A percentile compares a stretch with the other conserved stretches of the same genome.
phyloP scores from a whole-genome alignment of 306 rosid species.

The Begonia fuchsioides region DNA sequence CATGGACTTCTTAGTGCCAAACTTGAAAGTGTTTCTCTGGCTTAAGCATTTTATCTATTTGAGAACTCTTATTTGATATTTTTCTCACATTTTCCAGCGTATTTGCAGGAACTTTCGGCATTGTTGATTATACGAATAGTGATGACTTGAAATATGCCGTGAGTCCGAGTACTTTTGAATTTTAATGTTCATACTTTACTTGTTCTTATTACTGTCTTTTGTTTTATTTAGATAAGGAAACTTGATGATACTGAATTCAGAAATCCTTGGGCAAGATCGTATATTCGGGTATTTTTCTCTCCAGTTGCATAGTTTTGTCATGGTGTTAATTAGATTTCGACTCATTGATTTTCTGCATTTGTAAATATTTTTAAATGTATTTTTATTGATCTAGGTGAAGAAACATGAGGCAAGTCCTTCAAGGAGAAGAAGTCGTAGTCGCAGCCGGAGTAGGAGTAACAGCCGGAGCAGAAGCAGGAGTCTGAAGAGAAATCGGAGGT shows the following conservation, averaged over 20 bases:
- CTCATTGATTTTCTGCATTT: too few species aligned
- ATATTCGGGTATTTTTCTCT: slow-evolving; percentile 50
- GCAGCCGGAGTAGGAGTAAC: slow-evolving; percentile 56
- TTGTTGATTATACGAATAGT: slow-evolving; percentile 78
- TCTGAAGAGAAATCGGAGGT: slow-evolving; percentile 59
- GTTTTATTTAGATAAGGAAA: slow-evolving; percentile 50
- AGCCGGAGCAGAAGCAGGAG: slow-evolving; percentile 53
- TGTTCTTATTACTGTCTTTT: neutral
- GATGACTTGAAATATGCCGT: slow-evolving; percentile 99
- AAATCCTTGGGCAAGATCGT: slow-evolving; percentile 96
- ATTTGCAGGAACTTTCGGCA: slow-evolving; percentile 75
- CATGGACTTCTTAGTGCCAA: neutral
- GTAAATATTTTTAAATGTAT: neutral
- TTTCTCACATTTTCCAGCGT: neutral
- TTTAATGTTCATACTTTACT: neutral
- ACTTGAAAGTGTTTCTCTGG: neutral
- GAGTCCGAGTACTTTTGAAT: slow-evolving; percentile 20
- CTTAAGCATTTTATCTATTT: neutral
- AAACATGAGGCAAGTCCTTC: slow-evolving; percentile 60
- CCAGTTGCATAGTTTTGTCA: too few species aligned
- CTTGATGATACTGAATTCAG: slow-evolving; percentile 90
- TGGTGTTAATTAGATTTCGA: too few species aligned
- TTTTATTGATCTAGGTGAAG: slow-evolving; percentile 51
- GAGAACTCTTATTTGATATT: neutral
- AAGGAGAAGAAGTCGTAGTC: slow-evolving; percentile 80